Percentiles rank a stretch among this genome's conserved stretches.
Evolutionary conservation across 371 early-diverging fungal genomes (phyloP).

Genomic region (Circinella minor): DNA sequence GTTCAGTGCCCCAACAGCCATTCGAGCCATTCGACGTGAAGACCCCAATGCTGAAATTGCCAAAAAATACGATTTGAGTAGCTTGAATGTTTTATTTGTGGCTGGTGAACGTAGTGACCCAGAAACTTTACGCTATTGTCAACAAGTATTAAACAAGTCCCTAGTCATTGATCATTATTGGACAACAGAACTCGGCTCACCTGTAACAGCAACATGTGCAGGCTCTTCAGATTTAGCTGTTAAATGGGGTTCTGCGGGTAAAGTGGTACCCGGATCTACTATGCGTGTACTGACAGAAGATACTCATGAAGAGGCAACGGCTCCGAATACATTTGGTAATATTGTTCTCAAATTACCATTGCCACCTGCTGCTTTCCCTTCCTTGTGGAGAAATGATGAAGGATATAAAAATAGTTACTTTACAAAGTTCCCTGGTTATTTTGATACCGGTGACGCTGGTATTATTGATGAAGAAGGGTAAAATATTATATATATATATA

Average conservation of each 20-base stretch:
- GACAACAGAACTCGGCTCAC: slow-evolving; percentile 87
- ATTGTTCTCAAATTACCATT: slow-evolving; percentile 83
- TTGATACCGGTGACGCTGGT: slow-evolving; percentile 87
- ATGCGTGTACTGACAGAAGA: slow-evolving; percentile 65
- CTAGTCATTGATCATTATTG: slow-evolving; percentile 88
- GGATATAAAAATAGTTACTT: slow-evolving; percentile 84
- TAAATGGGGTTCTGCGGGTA: slow-evolving; percentile 70
- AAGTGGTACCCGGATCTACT: slow-evolving; percentile 79
- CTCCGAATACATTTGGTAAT: slow-evolving; percentile 71
- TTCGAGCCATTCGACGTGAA: slow-evolving; percentile 84
- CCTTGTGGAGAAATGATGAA: slow-evolving; percentile 76
- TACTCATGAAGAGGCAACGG: slow-evolving; percentile 48
- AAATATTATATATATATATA: background rate
- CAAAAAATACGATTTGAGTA: slow-evolving; percentile 61
- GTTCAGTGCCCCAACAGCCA: slow-evolving; percentile 94
- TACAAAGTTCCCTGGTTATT: slow-evolving; percentile 79
- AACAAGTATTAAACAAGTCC: slow-evolving; percentile 54
- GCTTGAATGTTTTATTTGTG: slow-evolving; percentile 75
- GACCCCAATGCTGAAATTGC: slow-evolving; percentile 70
- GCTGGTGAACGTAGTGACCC: slow-evolving; percentile 94
- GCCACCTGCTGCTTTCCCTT: slow-evolving; percentile 77
- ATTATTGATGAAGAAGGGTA: slow-evolving; percentile 77
- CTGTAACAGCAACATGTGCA: slow-evolving; percentile 75
- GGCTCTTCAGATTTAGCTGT: slow-evolving; percentile 52
- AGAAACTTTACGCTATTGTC: slow-evolving; percentile 76